Conservation (phyloP, 1,284 basidiomycete genomes). For the Apiotrichum akiyoshidainum region DNA sequence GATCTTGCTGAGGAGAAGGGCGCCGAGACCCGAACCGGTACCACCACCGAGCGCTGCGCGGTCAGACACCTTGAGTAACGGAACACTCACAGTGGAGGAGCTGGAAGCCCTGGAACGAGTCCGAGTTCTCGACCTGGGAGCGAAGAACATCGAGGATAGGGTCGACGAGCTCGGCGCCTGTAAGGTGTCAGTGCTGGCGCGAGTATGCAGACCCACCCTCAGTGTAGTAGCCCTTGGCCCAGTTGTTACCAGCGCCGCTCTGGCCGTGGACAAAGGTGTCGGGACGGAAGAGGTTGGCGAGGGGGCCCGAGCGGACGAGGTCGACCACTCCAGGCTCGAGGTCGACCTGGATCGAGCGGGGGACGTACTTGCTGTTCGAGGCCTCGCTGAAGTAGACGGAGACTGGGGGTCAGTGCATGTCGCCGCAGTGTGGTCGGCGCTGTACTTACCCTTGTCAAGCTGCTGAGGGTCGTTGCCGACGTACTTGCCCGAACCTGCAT, state of each 20-base stretch:
- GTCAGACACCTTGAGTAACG: background rate
- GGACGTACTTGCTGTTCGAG: conserved; percentile 63
- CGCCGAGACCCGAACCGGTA: conserved; percentile 82
- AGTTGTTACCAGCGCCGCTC: conserved; percentile 58
- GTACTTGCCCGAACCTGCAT: conserved; percentile 39
- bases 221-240: conserved; percentile 64
- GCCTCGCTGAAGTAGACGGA: conserved; percentile 52
- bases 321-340: conserved; percentile 88
- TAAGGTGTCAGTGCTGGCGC: background rate
- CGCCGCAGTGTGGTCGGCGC: background rate
- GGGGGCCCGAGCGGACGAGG: conserved; percentile 57
- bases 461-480: conserved; percentile 41
- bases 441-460: conserved; percentile 36
- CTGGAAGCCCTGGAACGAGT: conserved; percentile 91
- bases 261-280: conserved; percentile 81
- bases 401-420: conserved; percentile 20
- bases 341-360: conserved; percentile 87
- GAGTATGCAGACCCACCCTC: conserved; percentile 58
- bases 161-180: conserved; percentile 89
- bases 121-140: conserved; percentile 73
- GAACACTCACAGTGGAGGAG: conserved; percentile 67
- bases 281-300: conserved; percentile 69
- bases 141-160: conserved; percentile 71
- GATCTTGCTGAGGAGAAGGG: conserved; percentile 75
- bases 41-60: conserved; percentile 74